Evolutionary conservation across 495 filamentous ascomycete species (phyloP).

Genomic region (Penicillium subrubescens): DNA sequence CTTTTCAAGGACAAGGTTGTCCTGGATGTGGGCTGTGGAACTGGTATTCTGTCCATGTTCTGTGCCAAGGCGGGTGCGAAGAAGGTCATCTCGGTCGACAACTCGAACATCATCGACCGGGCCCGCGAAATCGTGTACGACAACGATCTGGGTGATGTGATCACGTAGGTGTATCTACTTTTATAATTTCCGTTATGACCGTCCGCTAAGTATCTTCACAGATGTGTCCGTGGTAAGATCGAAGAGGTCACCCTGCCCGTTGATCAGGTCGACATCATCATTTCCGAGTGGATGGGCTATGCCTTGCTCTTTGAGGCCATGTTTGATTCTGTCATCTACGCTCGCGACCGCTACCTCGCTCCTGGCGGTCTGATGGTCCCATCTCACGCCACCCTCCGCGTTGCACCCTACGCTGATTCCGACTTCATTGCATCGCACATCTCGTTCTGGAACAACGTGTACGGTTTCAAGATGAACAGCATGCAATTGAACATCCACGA

Average conservation of each 20-base stretch:
- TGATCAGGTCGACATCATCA: slow-evolving; percentile 87
- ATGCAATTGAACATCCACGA: slow-evolving; percentile 61
- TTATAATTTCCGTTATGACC: not conserved
- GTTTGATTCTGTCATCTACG: slow-evolving; percentile 90
- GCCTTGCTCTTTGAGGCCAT: slow-evolving; percentile 91
- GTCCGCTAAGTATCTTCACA: slow-evolving; percentile 26
- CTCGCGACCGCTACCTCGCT: slow-evolving; percentile 79
- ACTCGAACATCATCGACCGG: slow-evolving; percentile 89
- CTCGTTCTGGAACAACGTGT: slow-evolving; percentile 71
- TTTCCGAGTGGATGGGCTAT: slow-evolving; percentile 99
- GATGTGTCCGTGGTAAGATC: slow-evolving; percentile 81
- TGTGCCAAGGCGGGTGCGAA: slow-evolving; percentile 87
- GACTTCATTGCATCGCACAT: slow-evolving; percentile 70
- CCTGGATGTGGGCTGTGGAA: slow-evolving; percentile 91
- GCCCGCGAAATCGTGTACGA: slow-evolving; percentile 80
- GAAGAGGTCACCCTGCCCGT: slow-evolving; percentile 84
- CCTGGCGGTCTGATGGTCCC: slow-evolving; percentile 85
- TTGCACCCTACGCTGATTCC: slow-evolving; percentile 83
- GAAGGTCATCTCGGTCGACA: slow-evolving; percentile 90
- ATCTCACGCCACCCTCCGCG: slow-evolving; percentile 81
- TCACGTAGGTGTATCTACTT: slow-evolving; percentile 55
- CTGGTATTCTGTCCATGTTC: slow-evolving; percentile 93
- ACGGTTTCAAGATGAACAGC: slow-evolving; percentile 58
- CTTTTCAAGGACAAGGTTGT: slow-evolving; percentile 89
- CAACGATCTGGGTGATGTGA: slow-evolving; percentile 77